A percentile compares a stretch with the other conserved stretches of the same genome.
Evolutionary conservation across 257 asterid species (phyloP).

Genomic region (Lithospermum erythrorhizon): DNA sequence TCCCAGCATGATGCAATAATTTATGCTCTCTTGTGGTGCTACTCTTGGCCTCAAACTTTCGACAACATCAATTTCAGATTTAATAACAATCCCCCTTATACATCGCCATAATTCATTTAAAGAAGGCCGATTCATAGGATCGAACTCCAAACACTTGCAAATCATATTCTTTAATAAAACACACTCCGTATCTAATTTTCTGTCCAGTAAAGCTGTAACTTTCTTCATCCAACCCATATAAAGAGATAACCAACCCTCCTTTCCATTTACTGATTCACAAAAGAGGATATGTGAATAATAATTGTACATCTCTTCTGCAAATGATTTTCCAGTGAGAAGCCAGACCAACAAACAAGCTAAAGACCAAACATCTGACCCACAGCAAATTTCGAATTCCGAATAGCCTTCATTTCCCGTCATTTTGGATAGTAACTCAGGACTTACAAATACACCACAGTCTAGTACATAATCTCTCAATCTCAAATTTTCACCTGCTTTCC

Average conservation of each 20-base stretch:
- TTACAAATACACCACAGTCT: constrained; percentile 32
- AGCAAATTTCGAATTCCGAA: constrained; percentile 28
- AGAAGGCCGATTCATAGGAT: constrained; percentile 46
- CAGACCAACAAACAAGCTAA: constrained; percentile 51
- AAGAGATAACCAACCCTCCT: constrained; percentile 26
- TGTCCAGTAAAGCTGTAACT: constrained; percentile 29
- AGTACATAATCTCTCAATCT: constrained; percentile 16
- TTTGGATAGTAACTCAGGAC: constrained; percentile 56
- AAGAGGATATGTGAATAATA: constrained; percentile 18
- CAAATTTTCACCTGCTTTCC: constrained; percentile 16
- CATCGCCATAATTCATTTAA: constrained; percentile 56
- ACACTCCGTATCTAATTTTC: constrained; percentile 30
- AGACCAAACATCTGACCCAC: constrained; percentile 79
- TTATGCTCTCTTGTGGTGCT: constrained; percentile 14
- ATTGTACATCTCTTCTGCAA: constrained; percentile 30
- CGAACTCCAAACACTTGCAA: constrained; percentile 44
- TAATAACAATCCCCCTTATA: constrained; percentile 38
- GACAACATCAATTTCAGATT: constrained; percentile 28
- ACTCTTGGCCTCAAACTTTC: constrained; percentile 16
- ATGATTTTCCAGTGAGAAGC: constrained; percentile 49
- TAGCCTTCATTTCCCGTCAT: constrained; percentile 22
- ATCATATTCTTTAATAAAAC: constrained; percentile 29
- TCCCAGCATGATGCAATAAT: constrained; percentile 36
- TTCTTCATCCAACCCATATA: constrained; percentile 43
- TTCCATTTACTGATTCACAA: constrained; percentile 22